Evolutionary conservation across 2,329 filamentous ascomycete genomes (phyloP).

Genomic region (Diaporthe longicolla): DNA sequence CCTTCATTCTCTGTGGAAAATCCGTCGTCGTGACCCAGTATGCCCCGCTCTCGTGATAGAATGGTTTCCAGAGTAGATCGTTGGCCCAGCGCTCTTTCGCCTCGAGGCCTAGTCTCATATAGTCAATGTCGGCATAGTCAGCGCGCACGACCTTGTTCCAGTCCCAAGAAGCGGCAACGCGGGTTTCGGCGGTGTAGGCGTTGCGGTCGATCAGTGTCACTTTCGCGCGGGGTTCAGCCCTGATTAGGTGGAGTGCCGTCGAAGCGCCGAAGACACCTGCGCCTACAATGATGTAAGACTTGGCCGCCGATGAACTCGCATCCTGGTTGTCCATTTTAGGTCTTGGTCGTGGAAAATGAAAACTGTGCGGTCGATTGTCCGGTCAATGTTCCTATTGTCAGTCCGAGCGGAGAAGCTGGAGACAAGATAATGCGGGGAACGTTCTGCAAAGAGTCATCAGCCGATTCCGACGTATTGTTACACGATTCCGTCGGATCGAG

Average conservation of each 20-base stretch:
- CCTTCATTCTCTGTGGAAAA: neutral
- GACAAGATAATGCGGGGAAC: neutral
- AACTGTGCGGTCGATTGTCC: neutral
- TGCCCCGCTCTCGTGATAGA: constrained; percentile 17
- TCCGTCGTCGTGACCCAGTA: constrained; percentile 9
- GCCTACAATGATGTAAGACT: constrained; percentile 16
- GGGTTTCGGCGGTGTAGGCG: constrained; percentile 45
- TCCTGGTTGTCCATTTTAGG: neutral
- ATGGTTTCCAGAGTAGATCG: constrained; percentile 4
- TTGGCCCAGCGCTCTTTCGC: constrained; percentile 10
- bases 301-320: neutral
- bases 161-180: constrained; percentile 50
- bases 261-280: constrained; percentile 23
- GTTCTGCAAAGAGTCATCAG: neutral
- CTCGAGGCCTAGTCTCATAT: constrained; percentile 6
- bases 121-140: constrained; percentile 50
- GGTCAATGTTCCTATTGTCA: too few relatives aligned
- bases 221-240: constrained; percentile 40
- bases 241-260: constrained; percentile 13
- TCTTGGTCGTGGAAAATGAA: neutral
- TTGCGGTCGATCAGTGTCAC: constrained; percentile 49
- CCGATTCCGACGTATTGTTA: neutral
- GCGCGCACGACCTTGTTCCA: constrained; percentile 56
- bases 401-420: neutral
- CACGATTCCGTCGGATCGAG: too few relatives aligned